Base-by-base conservation (phyloP, 1,284 basidiomycete genomes). In the Omphalotus olearius region DNA sequence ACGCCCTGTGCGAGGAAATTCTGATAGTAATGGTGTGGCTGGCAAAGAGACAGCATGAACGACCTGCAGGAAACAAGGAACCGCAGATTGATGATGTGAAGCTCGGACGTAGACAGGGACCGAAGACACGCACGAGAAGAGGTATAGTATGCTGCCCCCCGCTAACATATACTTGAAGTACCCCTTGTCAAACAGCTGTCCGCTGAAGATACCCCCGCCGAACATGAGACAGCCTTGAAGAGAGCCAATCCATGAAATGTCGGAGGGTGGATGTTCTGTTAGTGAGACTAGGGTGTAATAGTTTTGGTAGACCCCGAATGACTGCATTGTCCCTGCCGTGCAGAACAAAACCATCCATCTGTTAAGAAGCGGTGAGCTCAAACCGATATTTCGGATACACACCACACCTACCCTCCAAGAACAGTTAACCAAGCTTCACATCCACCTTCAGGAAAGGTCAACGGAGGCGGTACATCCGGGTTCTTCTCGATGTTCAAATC, bases 241-340 rank as follows among this genome's bases (percentile, higher is more conserved):
- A 26, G 64, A 66, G 36, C 68, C 68, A 17, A 69, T 68, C 66
- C 67, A 69, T 23, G 66, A n/a, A 58, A 51, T 9, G 56, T 56
- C 2, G 59, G 56, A 20, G 61, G 50, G 42, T 60, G 55, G 30
- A 33, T 33, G 30, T 20, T 63, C 56, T 11, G 49, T 55, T 23
- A 62, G 43, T 5, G 52, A 58, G 18, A 59, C 37, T 43, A 64
- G 48, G 47, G 64, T 58, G 56, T 64, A 59, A 59, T 65, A 59
- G 58, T 67, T 67, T 63, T 70, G 65, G 38, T 66, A 69, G 2
- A 67, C 68, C 10, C 66, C 68, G 33, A 65, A 69, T 4, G 66
- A 60, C 39, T 60, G 56, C 45, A 60, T 57, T 16, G 60, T 56
- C 47, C 51, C 63, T 56, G 55, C 60, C 9, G 53, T 57, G 42